Conservation (phyloP, 176 grass and related monocot genomes). For the Oryza punctata region DNA sequence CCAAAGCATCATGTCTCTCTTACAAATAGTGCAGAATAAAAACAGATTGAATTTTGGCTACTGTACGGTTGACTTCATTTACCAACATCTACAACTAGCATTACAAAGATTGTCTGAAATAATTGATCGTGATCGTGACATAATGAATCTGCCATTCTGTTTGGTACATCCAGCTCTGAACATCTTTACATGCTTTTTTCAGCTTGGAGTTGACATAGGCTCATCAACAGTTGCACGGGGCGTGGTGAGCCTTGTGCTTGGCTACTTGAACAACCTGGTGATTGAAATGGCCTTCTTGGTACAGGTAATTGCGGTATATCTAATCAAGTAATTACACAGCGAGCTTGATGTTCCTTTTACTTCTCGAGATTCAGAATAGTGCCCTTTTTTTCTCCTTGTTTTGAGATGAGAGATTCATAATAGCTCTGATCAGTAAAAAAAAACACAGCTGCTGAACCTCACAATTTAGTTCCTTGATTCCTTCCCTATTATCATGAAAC, state of each 20-base stretch:
- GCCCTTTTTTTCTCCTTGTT: no score
- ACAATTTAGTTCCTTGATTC: neutral
- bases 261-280: slow-evolving; percentile 92
- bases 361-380: neutral
- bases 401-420: no score
- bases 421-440: slow-evolving; percentile 12
- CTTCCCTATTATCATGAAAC: neutral
- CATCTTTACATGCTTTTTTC: slow-evolving; percentile 33
- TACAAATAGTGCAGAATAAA: neutral
- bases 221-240: slow-evolving; percentile 89
- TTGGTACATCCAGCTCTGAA: slow-evolving; percentile 6
- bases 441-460: neutral
- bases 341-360: neutral
- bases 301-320: slow-evolving; percentile 47
- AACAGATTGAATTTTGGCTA: neutral
- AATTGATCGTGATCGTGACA: neutral
- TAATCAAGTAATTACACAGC: neutral
- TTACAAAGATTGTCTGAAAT: no score
- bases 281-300: slow-evolving; percentile 97
- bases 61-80: slow-evolving; percentile 16
- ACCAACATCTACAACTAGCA: neutral
- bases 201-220: slow-evolving; percentile 89
- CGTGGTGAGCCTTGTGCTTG: slow-evolving; percentile 89
- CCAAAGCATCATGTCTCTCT: neutral
- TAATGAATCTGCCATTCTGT: neutral